Conservation (phyloP, 2,329 filamentous ascomycete species). For the Mycosphaerelloides madeirae region DNA sequence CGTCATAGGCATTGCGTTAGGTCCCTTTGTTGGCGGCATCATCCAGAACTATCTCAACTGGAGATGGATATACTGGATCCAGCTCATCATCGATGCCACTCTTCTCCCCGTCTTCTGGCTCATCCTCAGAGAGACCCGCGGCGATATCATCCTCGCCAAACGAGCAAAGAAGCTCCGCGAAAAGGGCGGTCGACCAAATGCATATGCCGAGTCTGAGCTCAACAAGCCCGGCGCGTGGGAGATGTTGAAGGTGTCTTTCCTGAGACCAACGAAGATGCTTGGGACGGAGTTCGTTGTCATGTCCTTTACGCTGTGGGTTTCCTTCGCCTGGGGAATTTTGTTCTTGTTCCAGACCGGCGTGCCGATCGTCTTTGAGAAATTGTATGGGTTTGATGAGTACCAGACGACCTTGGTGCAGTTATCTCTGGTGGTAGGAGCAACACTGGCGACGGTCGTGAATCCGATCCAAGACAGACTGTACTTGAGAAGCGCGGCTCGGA, state of each 20-base stretch:
- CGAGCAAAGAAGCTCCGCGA: slow-evolving; percentile 19
- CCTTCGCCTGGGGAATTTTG: slow-evolving; percentile 39
- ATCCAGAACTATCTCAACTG: slow-evolving; percentile 24
- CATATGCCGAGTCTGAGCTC: slow-evolving; percentile 23
- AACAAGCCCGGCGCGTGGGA: slow-evolving; percentile 16
- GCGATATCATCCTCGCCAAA: slow-evolving; percentile 37
- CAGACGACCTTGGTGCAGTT: slow-evolving; percentile 39
- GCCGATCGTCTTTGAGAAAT: slow-evolving; percentile 33
- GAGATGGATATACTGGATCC: slow-evolving; percentile 34
- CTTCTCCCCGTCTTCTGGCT: slow-evolving; percentile 29
- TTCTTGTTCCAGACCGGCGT: slow-evolving; percentile 45
- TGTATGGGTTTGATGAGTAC: slow-evolving; percentile 36
- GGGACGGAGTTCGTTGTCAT: slow-evolving; percentile 26
- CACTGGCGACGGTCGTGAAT: slow-evolving; percentile 35
- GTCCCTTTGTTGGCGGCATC: slow-evolving; percentile 31
- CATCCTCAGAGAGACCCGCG: slow-evolving; percentile 37
- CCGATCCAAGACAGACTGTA: slow-evolving; percentile 38
- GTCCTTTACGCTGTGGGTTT: slow-evolving; percentile 39
- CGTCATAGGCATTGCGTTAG: slow-evolving; percentile 31
- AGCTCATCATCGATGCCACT: slow-evolving; percentile 28
- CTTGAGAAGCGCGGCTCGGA: slow-evolving; percentile 30
- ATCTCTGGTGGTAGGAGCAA: slow-evolving; percentile 39
- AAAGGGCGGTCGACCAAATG: slow-evolving; percentile 17
- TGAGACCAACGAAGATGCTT: slow-evolving; percentile 26
- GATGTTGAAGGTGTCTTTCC: slow-evolving; percentile 26